Base-by-base conservation (phyloP, 495 filamentous ascomycete species). In the Lindgomyces ingoldianus region DNA sequence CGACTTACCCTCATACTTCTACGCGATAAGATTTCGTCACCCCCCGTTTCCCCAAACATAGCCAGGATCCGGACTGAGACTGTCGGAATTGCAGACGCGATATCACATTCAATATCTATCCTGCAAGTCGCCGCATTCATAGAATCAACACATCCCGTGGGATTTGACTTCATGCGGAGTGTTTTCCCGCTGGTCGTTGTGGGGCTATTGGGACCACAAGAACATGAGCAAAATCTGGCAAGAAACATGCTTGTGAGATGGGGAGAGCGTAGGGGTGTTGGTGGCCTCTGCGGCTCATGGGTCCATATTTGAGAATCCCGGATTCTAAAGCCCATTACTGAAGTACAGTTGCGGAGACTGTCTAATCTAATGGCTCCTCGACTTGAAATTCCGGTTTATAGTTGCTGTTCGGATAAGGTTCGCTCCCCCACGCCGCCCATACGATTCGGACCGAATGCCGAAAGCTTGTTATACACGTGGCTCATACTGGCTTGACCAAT, bases 101-200 rank as follows among this genome's bases (percentile, higher is more conserved):
- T 19, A 1, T 2, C n/a, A 19, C 36, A 21, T 16, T 12, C 58
- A 4, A 54, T 27, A 26, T 44, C 42, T 6, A 59, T 68, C 22
- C 25, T 68, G 4, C 29, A 62, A 10, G 57, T 68, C 21, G 22
- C 51, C 1, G n/a, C 3, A 19, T 68, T 27, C 24, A 3, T 68
- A 30, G 65, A 68, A 33, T 62, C 52, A 1, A 62, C 52, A n/a
- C 58, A 58, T 39, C 59, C 65, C 0, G 59, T 68, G 6, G 65
- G 65, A 4, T 62, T 68, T 21, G 59, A 62, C 27, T 62, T 68
- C 24, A 57, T 68, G 45, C 57, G 58, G 6, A 51, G 51, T 19
- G 45, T 68, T 10, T 68, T 68, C 39, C 58, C 65, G n/a, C 44
- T 68, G 9, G 65, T 62, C 12, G 57, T 62, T 8, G 65, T 61